Percentiles rank a stretch among this genome's conserved stretches.
Evolutionary conservation across 495 filamentous ascomycete species (phyloP).

Genomic region (Hypoxylon fragiforme): DNA sequence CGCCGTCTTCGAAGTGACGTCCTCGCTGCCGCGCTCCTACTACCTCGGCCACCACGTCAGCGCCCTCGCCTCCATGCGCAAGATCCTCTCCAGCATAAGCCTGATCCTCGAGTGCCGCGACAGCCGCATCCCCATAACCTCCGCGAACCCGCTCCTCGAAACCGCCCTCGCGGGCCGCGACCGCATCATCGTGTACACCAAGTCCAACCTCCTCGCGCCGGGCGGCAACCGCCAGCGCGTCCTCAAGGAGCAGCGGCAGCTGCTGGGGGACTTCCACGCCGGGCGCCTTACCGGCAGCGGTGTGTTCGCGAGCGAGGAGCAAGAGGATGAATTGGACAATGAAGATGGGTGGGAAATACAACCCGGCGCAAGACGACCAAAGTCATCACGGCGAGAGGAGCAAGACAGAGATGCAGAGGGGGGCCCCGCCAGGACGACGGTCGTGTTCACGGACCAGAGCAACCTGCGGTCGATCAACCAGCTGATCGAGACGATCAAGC

Average conservation of each 20-base stretch:
- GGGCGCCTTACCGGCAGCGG: conserved; percentile 22
- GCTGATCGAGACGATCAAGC: conserved; percentile 42
- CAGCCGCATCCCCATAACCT: conserved; percentile 84
- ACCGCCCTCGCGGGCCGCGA: conserved; percentile 65
- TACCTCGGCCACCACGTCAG: conserved; percentile 93
- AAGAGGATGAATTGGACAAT: conserved; percentile 46
- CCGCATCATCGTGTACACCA: conserved; percentile 89
- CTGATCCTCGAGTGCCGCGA: conserved; percentile 95
- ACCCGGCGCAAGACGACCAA: no score
- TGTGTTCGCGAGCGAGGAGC: no score
- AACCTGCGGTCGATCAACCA: conserved; percentile 38
- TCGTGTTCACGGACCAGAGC: conserved; percentile 45
- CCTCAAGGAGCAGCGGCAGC: conserved; percentile 13
- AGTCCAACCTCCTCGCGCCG: conserved; percentile 69
- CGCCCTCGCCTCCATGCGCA: conserved; percentile 84
- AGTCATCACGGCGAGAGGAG: no score
- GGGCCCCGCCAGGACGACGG: conserved; percentile 36
- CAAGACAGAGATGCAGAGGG: neutral
- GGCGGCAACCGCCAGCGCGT: conserved; percentile 9
- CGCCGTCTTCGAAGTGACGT: conserved; percentile 61
- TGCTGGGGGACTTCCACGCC: conserved; percentile 29
- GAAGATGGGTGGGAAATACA: conserved; percentile 3
- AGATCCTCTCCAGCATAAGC: conserved; percentile 75
- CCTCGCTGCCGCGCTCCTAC: conserved; percentile 81
- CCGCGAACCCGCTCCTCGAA: conserved; percentile 90